Percentiles rank a stretch among this genome's conserved stretches.
phyloP scores from a whole-genome alignment of 768 basidiomycete genomes.

The Amanita pallidorosea region DNA sequence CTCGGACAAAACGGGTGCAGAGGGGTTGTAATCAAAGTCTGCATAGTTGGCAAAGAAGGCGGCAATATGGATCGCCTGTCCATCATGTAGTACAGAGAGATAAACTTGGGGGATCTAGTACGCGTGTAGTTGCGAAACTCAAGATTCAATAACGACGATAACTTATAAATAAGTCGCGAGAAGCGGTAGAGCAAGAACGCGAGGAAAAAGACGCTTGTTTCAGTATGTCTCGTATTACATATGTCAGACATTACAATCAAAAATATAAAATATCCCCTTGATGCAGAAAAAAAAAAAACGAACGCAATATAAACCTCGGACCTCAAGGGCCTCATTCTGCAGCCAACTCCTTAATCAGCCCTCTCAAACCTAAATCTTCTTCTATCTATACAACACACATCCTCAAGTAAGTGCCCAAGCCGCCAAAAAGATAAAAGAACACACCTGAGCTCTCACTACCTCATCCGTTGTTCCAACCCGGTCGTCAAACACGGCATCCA shows the following conservation, averaged over 20 bases:
- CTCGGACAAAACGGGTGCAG: background rate
- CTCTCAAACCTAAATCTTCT: conserved; percentile 39
- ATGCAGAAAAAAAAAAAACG: background rate
- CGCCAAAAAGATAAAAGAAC: conserved; percentile 1
- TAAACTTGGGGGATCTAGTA: background rate
- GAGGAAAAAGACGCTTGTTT: no score
- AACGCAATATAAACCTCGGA: background rate
- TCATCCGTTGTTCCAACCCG: conserved; percentile 47
- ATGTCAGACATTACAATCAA: background rate
- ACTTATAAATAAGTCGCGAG: no score
- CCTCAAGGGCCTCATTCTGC: conserved; percentile 4
- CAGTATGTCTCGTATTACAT: no score
- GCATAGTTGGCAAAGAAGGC: background rate
- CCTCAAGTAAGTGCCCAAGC: background rate
- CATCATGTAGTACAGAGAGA: background rate
- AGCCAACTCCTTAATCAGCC: conserved; percentile 29
- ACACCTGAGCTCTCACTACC: conserved; percentile 42
- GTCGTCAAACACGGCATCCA: conserved; percentile 57
- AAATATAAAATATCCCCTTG: background rate
- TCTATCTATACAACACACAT: conserved; percentile 35
- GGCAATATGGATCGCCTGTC: background rate
- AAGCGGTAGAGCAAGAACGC: no score
- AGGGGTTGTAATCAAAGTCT: background rate
- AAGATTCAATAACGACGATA: no score
- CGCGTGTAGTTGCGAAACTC: no score